Evolutionary conservation across 805 yeast genomes (phyloP), one percentile per base, ranked within the genome.

Genomic region (Saccharomycopsis sp.): DNA sequence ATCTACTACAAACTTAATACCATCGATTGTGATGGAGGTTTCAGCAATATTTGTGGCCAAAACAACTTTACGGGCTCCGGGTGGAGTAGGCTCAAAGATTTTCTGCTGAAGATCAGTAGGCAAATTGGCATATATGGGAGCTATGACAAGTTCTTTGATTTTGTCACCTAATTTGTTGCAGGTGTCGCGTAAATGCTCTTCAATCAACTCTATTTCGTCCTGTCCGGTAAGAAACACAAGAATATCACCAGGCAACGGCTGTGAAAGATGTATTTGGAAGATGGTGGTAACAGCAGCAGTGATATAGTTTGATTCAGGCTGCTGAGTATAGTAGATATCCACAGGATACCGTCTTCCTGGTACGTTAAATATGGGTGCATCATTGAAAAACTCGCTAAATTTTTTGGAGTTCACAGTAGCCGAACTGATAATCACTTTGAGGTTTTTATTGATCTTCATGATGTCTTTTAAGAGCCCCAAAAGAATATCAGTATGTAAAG

Each of bases 31-130:
- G 68, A 93, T 79, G 2, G 98, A 93, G 0, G 99, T 93, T 70
- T 93, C 99, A 8, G 99, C 99, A 64, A 94, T 94, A 65, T 94
- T 94, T 0, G 99, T 94, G 0, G 98, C 98, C 44, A 94, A 72
- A 0, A 94, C 96, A 19, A 93, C 92, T 68, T 94, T 94, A 47
- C 99, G 73, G 1, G 87, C 72, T 41, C 83, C 81, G 1, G 77
- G 75, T 0, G 97, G 97, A 0, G 97, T 89, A 1, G 92, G 90
- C 60, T 89, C 94, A 69, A 94, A 94, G 42, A 94, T 91, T 58
- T 77, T 77, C 34, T 81, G 76, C 68, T 94, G 99, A 66, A 84
- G 75, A 42, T 92, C 97, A 9, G 89, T 80, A 0, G 98, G 97
- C 53, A 94, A 73, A 62, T 90, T 91, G 1, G 98, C 94, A 71